Conservation (phyloP, 2,329 filamentous ascomycete genomes). For the Exophiala dermatitidis region DNA sequence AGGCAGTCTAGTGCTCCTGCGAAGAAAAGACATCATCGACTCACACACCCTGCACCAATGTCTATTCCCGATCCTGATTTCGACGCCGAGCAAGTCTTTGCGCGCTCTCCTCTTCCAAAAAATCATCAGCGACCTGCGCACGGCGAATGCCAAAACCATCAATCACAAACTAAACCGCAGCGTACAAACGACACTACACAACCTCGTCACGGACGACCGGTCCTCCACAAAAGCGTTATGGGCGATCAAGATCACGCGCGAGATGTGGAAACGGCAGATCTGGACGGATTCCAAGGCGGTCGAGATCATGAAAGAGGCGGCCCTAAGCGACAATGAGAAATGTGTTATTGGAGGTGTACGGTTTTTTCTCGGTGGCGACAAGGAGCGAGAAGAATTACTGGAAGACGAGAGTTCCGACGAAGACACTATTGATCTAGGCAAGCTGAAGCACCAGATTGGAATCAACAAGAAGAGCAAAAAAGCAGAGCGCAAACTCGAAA, state of each 20-base stretch:
- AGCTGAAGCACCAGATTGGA: conserved; percentile 72
- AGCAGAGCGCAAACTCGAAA: conserved; percentile 68
- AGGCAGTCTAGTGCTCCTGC: conserved; percentile 74
- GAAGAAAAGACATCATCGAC: conserved; percentile 87
- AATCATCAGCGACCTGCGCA: conserved; percentile 82
- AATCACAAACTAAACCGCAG: conserved; percentile 92
- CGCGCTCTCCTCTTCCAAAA: conserved; percentile 79
- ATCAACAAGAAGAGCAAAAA: conserved; percentile 98
- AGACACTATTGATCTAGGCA: conserved; percentile 67
- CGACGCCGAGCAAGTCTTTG: conserved; percentile 86
- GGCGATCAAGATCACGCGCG: conserved; percentile 90
- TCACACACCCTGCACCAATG: conserved; percentile 77
- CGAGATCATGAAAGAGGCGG: conserved; percentile 96
- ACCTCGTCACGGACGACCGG: conserved; percentile 78
- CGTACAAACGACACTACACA: conserved; percentile 88
- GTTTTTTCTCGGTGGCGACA: conserved; percentile 94
- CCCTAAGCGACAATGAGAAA: conserved; percentile 84
- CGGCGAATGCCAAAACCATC: conserved; percentile 75
- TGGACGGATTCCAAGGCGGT: conserved; percentile 93
- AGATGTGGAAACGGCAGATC: conserved; percentile 92
- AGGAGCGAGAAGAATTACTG: conserved; percentile 77
- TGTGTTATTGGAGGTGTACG: conserved; percentile 78
- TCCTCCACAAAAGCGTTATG: conserved; percentile 81
- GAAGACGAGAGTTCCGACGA: conserved; percentile 86
- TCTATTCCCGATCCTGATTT: conserved; percentile 85